phyloP scores from a whole-genome alignment of 2,329 filamentous ascomycete genomes.

The Truncatella angustata region DNA sequence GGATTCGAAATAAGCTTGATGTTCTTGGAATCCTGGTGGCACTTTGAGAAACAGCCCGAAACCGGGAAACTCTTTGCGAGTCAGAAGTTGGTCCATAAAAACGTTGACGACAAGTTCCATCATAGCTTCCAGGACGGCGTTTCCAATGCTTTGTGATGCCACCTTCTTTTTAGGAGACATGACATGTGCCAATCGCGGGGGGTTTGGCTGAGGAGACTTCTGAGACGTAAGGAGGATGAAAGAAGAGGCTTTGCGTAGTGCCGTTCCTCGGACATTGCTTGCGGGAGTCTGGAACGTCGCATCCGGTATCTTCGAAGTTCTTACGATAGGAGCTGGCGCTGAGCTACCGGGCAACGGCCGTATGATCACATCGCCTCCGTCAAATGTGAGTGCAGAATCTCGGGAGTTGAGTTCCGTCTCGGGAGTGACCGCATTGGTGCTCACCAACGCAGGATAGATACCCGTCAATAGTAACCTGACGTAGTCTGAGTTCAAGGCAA shows the following conservation, averaged over 20 bases:
- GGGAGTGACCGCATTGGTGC: conserved; percentile 77
- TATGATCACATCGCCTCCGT: conserved; percentile 81
- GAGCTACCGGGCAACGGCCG: conserved; percentile 66
- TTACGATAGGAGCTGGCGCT: conserved; percentile 66
- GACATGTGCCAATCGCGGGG: conserved; percentile 61
- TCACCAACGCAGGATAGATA: conserved; percentile 85
- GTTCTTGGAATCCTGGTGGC: conserved; percentile 88
- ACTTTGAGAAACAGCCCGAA: conserved; percentile 84
- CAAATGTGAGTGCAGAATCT: conserved; percentile 78
- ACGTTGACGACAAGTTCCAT: conserved; percentile 76
- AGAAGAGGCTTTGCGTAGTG: conserved; percentile 78
- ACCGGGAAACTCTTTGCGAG: conserved; percentile 85
- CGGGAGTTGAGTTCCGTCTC: conserved; percentile 85
- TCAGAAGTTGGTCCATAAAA: conserved; percentile 82
- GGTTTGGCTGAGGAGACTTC: conserved; percentile 56
- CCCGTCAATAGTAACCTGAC: conserved; percentile 74
- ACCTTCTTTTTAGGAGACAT: conserved; percentile 58
- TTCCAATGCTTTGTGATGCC: conserved; percentile 53
- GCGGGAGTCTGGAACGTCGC: conserved; percentile 39
- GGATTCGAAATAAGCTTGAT: conserved; percentile 93
- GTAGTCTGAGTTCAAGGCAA: conserved; percentile 77
- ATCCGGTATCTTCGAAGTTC: conserved; percentile 62
- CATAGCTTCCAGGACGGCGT: conserved; percentile 72
- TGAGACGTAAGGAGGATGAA: conserved; percentile 84
- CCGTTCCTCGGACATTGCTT: conserved; percentile 49